phyloP scores from a whole-genome alignment of 306 rosid genomes.

The Rosa lucieae region DNA sequence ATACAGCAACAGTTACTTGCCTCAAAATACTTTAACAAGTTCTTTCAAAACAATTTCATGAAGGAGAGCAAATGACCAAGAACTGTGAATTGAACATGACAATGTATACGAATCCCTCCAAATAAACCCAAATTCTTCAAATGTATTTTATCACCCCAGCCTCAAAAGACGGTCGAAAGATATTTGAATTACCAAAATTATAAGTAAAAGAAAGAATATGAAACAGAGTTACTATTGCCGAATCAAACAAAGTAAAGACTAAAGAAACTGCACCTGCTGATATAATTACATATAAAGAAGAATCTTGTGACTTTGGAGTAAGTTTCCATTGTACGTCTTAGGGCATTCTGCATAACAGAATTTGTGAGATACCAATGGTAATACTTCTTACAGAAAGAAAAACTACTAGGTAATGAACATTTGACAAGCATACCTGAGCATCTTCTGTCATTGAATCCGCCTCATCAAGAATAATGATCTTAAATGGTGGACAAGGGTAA shows the following conservation, averaged over 20 bases:
- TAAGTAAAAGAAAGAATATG: not conserved
- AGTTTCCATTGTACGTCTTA: slow-evolving; percentile 94
- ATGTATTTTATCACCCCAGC: not conserved
- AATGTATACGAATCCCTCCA: not conserved
- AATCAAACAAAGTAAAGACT: slow-evolving; percentile 9
- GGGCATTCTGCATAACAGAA: slow-evolving; percentile 71
- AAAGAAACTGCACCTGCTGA: slow-evolving; percentile 63
- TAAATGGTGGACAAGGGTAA: slow-evolving; percentile 86
- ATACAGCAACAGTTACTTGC: not conserved
- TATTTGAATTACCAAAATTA: not conserved
- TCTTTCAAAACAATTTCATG: not conserved
- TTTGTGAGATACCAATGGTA: slow-evolving; percentile 6
- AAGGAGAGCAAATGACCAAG: not conserved
- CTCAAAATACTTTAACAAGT: not conserved
- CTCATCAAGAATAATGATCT: slow-evolving; percentile 92
- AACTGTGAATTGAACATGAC: no score
- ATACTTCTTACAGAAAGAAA: not conserved
- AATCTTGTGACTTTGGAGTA: slow-evolving; percentile 89
- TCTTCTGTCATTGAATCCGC: slow-evolving; percentile 99
- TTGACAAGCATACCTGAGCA: slow-evolving; percentile 68
- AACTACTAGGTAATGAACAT: not conserved
- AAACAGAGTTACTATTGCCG: not conserved
- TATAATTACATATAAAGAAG: slow-evolving; percentile 93
- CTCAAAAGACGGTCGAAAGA: not conserved
- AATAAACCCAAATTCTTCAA: slow-evolving; percentile 1